phyloP scores from a whole-genome alignment of 768 basidiomycete species.

The Filobasidium floriforme region DNA sequence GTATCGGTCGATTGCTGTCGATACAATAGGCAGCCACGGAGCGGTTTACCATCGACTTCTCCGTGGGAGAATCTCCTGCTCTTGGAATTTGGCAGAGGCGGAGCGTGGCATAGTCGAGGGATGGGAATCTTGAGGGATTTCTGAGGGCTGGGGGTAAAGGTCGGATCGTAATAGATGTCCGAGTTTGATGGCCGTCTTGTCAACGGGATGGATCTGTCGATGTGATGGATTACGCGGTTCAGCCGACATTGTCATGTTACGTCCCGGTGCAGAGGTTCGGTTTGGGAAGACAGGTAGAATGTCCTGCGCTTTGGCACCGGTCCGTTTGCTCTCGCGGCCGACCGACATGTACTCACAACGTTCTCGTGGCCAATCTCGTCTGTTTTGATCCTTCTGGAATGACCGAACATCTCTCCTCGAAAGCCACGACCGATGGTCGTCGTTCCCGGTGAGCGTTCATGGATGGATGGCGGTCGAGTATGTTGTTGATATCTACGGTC shows the following conservation, averaged over 20 bases:
- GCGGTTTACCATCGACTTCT: neutral
- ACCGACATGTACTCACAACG: neutral
- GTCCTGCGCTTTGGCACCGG: too few species aligned
- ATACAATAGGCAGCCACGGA: neutral
- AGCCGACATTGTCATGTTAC: neutral
- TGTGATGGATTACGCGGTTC: neutral
- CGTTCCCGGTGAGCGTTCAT: neutral
- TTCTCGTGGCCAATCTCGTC: constrained; percentile 2
- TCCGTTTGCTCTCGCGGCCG: too few species aligned
- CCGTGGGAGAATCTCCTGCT: neutral
- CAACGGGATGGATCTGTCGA: constrained; percentile 2
- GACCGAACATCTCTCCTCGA: neutral
- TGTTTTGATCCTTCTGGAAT: neutral
- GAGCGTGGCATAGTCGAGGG: neutral
- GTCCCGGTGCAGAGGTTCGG: neutral
- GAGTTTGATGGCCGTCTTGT: neutral
- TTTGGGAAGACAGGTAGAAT: too few species aligned
- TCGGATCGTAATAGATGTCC: neutral
- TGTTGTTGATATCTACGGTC: neutral
- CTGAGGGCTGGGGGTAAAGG: constrained; percentile 1
- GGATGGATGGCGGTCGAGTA: neutral
- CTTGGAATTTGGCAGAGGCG: neutral
- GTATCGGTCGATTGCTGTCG: neutral
- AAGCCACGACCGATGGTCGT: neutral
- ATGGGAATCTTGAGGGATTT: constrained; percentile 9